Base-by-base conservation (phyloP, 148 eudicot species). In the Polygonum maritimum region DNA sequence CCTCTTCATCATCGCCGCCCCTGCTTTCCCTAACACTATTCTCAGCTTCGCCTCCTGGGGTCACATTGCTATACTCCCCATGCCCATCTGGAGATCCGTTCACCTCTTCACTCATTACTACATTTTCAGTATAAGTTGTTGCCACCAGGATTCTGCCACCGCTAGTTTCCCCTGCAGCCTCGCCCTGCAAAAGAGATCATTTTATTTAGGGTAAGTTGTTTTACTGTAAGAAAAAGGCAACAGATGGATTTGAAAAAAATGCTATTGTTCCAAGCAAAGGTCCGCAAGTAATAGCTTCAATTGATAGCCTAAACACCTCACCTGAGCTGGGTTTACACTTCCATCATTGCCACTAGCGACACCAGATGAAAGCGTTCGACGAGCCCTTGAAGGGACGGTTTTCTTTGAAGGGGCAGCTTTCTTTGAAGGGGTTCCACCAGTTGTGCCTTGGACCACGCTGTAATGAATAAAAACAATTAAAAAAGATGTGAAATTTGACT, bases 31-130 rank as follows among this genome's bases (percentile, higher is more conserved):
- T 72, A 22, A 41, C 14, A 35, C 55, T 54, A 36, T 67, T 67
- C 44, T 67, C 71, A 4, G 71, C 71, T 36, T 38, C 44, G 16
- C 44, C 44, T 67, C 45, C 44, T 49, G 74, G 79, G 19, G 74
- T 77, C 45, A 72, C 86, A 73, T 78, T 78, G 54, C 70, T 78
- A 70, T 79, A 44, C 31, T 76, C 86, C 40, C 71, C 79, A 16
- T 51, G 76, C 69, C 78, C 40, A 45, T 79, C 87, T 2, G 88
- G 92, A 51, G 89, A 87, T 77, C 86, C 95, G 77, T 77, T 86
- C 63, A 88, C 92, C 84, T 87, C 98, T 74, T 90, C 96, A 71
- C 96, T 90, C 81, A 81, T 18, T 36, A 49, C 80, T 74, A 73
- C 80, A 45, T 74, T 78, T 71, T 82, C 87, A 55, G 45, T 63